Conservation (phyloP, 805 yeast genomes). For the Cyberlindnera euphorbiiphila region DNA sequence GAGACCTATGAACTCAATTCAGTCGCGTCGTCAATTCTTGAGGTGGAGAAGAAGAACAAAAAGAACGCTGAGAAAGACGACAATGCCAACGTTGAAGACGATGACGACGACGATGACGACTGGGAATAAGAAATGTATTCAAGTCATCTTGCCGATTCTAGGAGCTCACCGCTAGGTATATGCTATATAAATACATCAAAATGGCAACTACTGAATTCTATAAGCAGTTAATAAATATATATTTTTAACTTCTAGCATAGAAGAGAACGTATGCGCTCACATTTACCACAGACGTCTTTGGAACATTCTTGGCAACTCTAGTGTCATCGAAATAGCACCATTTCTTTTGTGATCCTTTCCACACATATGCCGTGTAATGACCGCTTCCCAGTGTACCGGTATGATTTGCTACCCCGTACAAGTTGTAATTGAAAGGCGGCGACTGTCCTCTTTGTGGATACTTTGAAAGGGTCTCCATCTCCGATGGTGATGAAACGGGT, state of each 20-base stretch:
- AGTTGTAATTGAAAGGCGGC: conserved; percentile 74
- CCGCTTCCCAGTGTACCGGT: conserved; percentile 81
- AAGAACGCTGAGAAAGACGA: conserved; percentile 4
- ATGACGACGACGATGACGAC: conserved; percentile 51
- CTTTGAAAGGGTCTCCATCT: conserved; percentile 28
- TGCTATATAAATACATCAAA: no score
- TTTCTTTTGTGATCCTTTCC: conserved; percentile 46
- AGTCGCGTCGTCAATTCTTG: conserved; percentile 33
- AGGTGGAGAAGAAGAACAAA: conserved; percentile 24
- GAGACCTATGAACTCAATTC: conserved; percentile 39
- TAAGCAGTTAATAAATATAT: no score
- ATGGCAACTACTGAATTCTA: no score
- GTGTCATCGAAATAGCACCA: conserved; percentile 89
- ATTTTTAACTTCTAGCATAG: conserved; percentile 43
- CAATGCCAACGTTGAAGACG: conserved; percentile 28
- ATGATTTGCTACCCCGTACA: conserved; percentile 83
- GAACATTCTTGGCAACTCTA: conserved; percentile 50
- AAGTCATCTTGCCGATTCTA: no score
- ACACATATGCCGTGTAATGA: conserved; percentile 80
- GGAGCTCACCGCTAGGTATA: no score
- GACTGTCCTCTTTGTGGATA: conserved; percentile 69
- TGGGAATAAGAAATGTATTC: conserved; percentile 57
- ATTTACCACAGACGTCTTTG: conserved; percentile 53
- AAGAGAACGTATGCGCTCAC: conserved; percentile 81
- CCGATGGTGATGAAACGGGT: conserved; percentile 10